Conservation (phyloP, 2,329 filamentous ascomycete species). For the Chrysoporthe deuterocubensis region DNA sequence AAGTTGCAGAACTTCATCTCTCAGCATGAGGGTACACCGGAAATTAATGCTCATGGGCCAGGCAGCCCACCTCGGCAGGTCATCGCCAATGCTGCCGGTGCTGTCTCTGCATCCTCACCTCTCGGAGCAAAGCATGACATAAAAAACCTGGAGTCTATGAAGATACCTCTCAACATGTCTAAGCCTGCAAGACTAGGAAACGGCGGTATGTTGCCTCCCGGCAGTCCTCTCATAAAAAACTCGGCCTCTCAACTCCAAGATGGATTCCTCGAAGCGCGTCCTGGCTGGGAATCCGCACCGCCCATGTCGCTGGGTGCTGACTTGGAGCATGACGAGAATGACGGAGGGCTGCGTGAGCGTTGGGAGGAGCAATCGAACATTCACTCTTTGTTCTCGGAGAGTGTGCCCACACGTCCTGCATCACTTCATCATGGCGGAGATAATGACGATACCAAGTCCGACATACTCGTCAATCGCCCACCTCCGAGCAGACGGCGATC, state of each 20-base stretch:
- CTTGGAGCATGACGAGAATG: slow-evolving; percentile 6
- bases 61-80: slow-evolving; percentile 28
- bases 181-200: slow-evolving; percentile 8
- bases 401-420: slow-evolving; percentile 17
- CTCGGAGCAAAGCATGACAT: slow-evolving; percentile 13
- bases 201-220: slow-evolving; percentile 6
- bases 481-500: slow-evolving; percentile 21
- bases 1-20: slow-evolving; percentile 41
- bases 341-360: slow-evolving; percentile 21
- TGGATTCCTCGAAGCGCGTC: neutral
- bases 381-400: slow-evolving; percentile 27
- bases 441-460: slow-evolving; percentile 20
- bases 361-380: slow-evolving; percentile 30
- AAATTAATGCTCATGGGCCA: slow-evolving; percentile 24
- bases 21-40: slow-evolving; percentile 17
- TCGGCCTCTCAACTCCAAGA: neutral
- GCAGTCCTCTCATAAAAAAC: neutral
- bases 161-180: slow-evolving; percentile 25
- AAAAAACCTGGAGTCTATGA: slow-evolving; percentile 14
- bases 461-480: slow-evolving; percentile 27
- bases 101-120: slow-evolving; percentile 12
- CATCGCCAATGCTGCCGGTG: slow-evolving; percentile 10
- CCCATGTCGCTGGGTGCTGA: neutral
- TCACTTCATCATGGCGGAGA: slow-evolving; percentile 4
- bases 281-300: slow-evolving; percentile 20